phyloP scores from a whole-genome alignment of 2,329 filamentous ascomycete genomes.

The Ascochyta koolunga region DNA sequence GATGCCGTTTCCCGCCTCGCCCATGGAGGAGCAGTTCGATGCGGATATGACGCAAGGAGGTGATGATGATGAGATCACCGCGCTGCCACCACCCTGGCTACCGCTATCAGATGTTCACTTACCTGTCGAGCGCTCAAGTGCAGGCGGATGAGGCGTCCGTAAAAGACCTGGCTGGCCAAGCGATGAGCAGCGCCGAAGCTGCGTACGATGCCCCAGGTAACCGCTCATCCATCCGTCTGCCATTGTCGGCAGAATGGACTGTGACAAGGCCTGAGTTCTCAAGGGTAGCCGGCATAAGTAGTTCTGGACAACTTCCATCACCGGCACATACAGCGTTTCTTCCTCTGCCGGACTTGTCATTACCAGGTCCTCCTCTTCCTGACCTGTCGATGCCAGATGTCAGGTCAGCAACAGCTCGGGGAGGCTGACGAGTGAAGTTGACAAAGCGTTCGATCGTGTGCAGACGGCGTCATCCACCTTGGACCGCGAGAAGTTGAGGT shows the following conservation, averaged over 20 bases:
- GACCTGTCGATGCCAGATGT: neutral
- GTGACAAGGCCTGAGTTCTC: neutral
- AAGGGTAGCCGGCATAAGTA: neutral
- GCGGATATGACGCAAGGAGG: neutral
- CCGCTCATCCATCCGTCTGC: neutral
- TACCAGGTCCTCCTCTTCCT: neutral
- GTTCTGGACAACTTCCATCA: neutral
- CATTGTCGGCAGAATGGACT: neutral
- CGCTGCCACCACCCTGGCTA: neutral
- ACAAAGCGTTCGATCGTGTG: neutral
- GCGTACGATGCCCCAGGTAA: neutral
- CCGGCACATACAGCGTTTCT: neutral
- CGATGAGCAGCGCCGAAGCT: neutral
- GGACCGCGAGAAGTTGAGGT: neutral
- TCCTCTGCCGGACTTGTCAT: neutral
- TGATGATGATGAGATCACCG: neutral
- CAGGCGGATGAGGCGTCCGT: neutral
- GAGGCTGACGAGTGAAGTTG: neutral
- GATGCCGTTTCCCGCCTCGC: neutral
- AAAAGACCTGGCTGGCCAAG: neutral
- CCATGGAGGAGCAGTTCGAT: neutral
- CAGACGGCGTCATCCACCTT: neutral
- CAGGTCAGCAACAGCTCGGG: neutral
- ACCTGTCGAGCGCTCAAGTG: neutral
- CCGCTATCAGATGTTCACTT: too few relatives aligned